These are phyloP conservation scores for Pulveroboletus sp. DNA, from an alignment of 768 basidiomycete species.

Conservation along the genomic window DNA sequence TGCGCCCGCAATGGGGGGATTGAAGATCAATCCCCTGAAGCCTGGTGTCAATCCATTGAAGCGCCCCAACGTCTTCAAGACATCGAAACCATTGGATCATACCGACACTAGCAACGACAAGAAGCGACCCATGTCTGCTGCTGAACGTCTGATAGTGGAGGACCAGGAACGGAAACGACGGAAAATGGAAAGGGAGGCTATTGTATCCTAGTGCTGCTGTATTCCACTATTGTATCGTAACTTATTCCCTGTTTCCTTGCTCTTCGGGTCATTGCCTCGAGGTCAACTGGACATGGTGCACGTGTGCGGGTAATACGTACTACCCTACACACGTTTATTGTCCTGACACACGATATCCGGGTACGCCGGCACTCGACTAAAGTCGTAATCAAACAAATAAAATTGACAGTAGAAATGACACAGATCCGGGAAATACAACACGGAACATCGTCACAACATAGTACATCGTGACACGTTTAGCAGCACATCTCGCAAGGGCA, in stretches of 20 bases:
- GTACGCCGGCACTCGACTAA: too few species aligned
- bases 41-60: conserved; percentile 59
- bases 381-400: too few species aligned
- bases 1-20: conserved; percentile 34
- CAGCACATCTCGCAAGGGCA: conserved; percentile 83
- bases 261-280: too few species aligned
- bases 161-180: conserved; percentile 88
- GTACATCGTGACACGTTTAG: conserved; percentile 30
- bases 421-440: conserved; percentile 13
- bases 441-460: conserved; percentile 1
- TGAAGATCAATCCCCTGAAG: conserved; percentile 59
- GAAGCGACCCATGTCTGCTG: conserved; percentile 75
- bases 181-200: conserved; percentile 56
- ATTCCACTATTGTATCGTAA: conserved; percentile 5
- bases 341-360: too few species aligned
- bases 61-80: conserved; percentile 73
- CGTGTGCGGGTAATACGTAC: background rate
- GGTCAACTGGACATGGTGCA: background rate
- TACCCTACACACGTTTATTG: too few species aligned
- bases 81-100: conserved; percentile 30
- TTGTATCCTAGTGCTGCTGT: conserved; percentile 11
- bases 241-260: background rate
- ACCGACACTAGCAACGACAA: conserved; percentile 44
- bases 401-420: too few species aligned
- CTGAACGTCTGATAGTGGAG: conserved; percentile 84